Base-by-base conservation (phyloP, 1,139 yeast species). In the Ogataea hybrid region DNA sequence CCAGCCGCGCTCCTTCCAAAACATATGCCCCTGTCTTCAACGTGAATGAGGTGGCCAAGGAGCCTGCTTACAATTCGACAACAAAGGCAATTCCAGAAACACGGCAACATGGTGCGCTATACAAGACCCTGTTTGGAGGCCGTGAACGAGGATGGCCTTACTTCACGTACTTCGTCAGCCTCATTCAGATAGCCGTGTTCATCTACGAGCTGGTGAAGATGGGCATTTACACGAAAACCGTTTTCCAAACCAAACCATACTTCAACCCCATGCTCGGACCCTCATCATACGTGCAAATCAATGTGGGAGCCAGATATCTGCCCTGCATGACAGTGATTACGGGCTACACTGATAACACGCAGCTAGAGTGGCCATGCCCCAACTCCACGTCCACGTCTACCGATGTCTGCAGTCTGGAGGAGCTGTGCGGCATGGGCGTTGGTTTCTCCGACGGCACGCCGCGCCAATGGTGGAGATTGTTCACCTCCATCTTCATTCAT, bases 261-360 rank as follows among this genome's bases (percentile, higher is more conserved):
- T 81, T 84, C 65, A 84, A 84, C 57, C 90, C 90, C 8, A 83
- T 84, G 90, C 63, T 84, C 36, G 92, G 92, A 0, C 92, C 92
- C n/a, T 81, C 88, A 2, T 67, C 82, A 0, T 81, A 81, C 54
- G 65, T 82, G 7, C 69, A 79, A 56, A 80, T 83, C 44, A 75
- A 80, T 52, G 75, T 81, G 77, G 90, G 90, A 1, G 83, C 89
- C 3, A 62, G 90, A 32, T 84, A 81, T 58, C 73, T 77, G 0
- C 88, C 89, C 0, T 84, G 92, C 58, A 83, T 83, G 87, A 78
- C 77, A 44, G 59, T 64, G 30, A 68, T 82, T 22, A 56, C 60
- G 20, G 73, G 70, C 4, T 61, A 81, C 40, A 81, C 88, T 6
- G 70, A 77, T 49, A 73, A 69, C 46, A 54, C 71, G 3, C 47